phyloP scores from a whole-genome alignment of 805 yeast species.

The Diddensiella santjacobensis region DNA sequence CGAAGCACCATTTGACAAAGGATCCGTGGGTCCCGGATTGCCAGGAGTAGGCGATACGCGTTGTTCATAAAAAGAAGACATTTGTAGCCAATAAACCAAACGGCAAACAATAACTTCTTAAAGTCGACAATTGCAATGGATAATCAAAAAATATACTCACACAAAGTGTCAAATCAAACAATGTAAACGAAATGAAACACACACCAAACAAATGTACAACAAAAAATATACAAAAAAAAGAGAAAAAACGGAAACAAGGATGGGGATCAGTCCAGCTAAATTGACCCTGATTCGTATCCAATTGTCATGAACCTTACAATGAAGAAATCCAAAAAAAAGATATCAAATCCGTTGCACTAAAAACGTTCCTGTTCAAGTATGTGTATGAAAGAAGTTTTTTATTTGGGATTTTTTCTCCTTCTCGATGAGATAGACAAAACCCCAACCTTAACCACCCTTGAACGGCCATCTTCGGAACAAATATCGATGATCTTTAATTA shows the following conservation, averaged over 20 bases:
- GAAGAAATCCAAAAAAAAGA: not conserved
- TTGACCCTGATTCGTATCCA: too few species aligned
- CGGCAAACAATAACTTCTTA: not conserved
- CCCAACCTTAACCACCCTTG: not conserved
- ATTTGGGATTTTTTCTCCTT: not conserved
- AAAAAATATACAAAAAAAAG: conserved; percentile 6
- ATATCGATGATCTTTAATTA: too few species aligned
- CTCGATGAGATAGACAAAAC: not conserved
- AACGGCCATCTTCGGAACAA: too few species aligned
- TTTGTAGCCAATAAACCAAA: not conserved
- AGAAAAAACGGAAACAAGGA: conserved; percentile 4
- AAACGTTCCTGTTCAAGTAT: not conserved
- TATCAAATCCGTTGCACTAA: not conserved
- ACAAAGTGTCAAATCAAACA: not conserved
- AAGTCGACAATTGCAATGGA: not conserved
- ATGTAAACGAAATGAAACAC: not conserved
- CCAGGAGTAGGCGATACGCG: conserved; percentile 3
- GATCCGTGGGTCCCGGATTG: not conserved
- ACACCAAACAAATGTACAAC: not conserved
- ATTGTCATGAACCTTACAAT: not conserved
- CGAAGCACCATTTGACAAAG: not conserved
- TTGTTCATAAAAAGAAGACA: not conserved
- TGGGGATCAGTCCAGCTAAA: not conserved
- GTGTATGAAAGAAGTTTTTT: not conserved
- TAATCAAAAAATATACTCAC: not conserved